phyloP scores from a whole-genome alignment of 257 asterid species.

The Prunella vulgaris region DNA sequence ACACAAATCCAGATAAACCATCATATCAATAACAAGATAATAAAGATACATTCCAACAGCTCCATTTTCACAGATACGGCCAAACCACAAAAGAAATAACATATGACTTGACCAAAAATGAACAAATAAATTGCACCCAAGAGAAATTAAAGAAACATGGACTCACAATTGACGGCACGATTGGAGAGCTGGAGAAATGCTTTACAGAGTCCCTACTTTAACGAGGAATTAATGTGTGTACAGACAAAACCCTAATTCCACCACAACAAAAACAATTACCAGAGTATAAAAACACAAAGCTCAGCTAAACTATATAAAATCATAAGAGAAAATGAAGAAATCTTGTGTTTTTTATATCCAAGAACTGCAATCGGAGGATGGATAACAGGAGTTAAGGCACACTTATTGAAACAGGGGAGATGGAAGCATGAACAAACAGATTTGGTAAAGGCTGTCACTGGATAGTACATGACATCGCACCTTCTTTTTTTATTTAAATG shows the following conservation, averaged over 20 bases:
- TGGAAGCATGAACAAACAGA: slow-evolving; percentile 2
- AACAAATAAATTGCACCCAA: neutral
- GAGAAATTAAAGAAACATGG: neutral
- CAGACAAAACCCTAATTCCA: slow-evolving; percentile 42
- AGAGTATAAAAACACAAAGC: slow-evolving; percentile 20
- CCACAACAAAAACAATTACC: slow-evolving; percentile 40
- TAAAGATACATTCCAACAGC: too few species aligned
- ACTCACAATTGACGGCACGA: slow-evolving; percentile 26
- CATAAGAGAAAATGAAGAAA: neutral
- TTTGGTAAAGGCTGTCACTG: too few species aligned
- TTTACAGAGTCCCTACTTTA: slow-evolving; percentile 21
- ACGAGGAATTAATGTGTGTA: slow-evolving; percentile 30
- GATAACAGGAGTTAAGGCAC: slow-evolving; percentile 18
- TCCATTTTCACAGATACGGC: too few species aligned
- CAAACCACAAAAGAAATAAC: neutral
- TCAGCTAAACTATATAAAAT: slow-evolving; percentile 1
- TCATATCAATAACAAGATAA: neutral
- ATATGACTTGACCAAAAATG: neutral
- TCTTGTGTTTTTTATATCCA: slow-evolving; percentile 8
- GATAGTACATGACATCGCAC: too few species aligned
- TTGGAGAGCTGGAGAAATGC: slow-evolving; percentile 8
- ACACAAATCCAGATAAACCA: neutral
- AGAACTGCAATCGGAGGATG: slow-evolving; percentile 11
- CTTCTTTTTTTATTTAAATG: too few species aligned
- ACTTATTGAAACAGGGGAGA: slow-evolving; percentile 3